Base-by-base conservation (phyloP, 805 yeast species). In the Candida loeiensis region DNA sequence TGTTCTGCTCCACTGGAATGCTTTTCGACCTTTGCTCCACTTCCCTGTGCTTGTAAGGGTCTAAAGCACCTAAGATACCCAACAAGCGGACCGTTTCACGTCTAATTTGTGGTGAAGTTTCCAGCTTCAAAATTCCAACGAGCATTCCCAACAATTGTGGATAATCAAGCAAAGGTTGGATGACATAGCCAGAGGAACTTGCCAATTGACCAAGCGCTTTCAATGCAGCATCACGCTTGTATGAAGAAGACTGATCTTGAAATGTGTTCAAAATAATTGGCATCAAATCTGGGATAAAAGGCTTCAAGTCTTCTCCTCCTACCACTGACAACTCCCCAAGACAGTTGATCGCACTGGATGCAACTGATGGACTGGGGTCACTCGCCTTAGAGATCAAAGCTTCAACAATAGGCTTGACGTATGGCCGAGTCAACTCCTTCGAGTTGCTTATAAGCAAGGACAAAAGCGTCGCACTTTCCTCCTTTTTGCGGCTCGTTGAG, bases 51-150 rank as follows among this genome's bases (percentile, higher is more conserved):
- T 87, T 90, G 57, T 91, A 93, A 1, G 99, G 99, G 61, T 93
- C 99, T 35, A 93, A 67, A 0, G 99, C 99, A 47, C 99, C 99
- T 30, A 93, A 66, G 24, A 90, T 89, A 55, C 99, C 99, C 41
- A 93, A 68, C 17, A 93, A 63, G 47, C 91, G 74, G 1, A 93
- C 95, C 0, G 96, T 85, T 58, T 93, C 98, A 42, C 96, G 69
- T 53, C 93, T 78, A 6, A 87, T 80, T 3, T 76, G 65, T 2
- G 82, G 76, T 0, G 95, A 78, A 8, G 79, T 76, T 53, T 91
- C 97, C 43, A 89, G 79, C 47, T 85, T 85, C 40, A 93, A 64
- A 29, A 93, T 88, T 39, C 80, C 82, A 3, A 89, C 86, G 22
- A 93, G 66, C 60, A 87, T 78, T 5, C 91, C 89, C 30, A 93